phyloP scores from a whole-genome alignment of 139 green algal genomes.

The Pseudopediastrum boryanum region DNA sequence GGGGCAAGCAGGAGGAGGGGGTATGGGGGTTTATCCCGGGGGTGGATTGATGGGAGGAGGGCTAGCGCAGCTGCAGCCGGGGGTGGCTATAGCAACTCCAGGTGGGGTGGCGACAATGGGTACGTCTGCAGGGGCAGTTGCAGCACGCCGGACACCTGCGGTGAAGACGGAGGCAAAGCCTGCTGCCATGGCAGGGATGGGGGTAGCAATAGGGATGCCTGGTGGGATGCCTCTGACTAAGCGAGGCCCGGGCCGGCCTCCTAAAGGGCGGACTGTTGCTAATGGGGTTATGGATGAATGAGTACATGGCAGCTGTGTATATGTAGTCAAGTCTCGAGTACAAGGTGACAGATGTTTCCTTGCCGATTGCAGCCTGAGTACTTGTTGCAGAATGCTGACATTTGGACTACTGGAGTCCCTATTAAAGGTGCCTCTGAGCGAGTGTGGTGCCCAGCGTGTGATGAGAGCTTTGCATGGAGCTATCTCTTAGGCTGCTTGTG shows the following conservation, averaged over 20 bases:
- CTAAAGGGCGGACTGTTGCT: background rate
- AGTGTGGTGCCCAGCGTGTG: background rate
- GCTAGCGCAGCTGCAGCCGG: background rate
- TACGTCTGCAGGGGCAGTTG: too few species aligned
- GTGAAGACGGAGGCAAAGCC: too few species aligned
- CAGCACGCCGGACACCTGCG: too few species aligned
- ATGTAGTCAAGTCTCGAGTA: background rate
- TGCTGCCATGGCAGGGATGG: too few species aligned
- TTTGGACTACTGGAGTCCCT: background rate
- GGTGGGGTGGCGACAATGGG: too few species aligned
- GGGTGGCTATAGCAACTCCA: too few species aligned
- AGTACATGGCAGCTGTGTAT: background rate
- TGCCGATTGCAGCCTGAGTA: background rate
- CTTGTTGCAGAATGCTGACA: background rate
- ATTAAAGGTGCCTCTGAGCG: background rate
- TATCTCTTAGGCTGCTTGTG: background rate
- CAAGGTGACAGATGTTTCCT: background rate
- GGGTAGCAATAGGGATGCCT: conserved; percentile 51
- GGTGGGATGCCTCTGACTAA: conserved; percentile 49
- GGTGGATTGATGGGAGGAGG: background rate
- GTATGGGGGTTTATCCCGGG: conserved; percentile 26
- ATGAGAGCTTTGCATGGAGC: background rate
- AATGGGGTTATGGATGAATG: background rate
- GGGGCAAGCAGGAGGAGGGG: background rate
- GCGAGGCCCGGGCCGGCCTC: conserved; percentile 16